phyloP scores from a whole-genome alignment of 306 rosid species.

The Lupinus albus region DNA sequence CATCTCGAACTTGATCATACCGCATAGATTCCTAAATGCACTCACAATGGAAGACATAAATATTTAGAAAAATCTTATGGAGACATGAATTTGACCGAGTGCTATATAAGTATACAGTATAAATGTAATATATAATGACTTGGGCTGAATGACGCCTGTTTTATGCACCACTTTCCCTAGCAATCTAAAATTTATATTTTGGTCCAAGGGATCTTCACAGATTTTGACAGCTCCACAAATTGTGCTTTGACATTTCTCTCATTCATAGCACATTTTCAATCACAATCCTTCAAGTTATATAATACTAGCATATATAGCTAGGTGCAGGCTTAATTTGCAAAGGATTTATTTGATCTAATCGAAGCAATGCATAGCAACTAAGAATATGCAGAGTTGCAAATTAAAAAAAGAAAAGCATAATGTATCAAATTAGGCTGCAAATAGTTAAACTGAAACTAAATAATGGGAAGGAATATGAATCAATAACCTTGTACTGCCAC shows the following conservation, averaged over 20 bases:
- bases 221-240: slow-evolving; percentile 11
- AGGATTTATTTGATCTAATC: slow-evolving; percentile 27
- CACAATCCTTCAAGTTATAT: slow-evolving; percentile 3
- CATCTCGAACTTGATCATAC: slow-evolving; percentile 87
- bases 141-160: slow-evolving; percentile 21
- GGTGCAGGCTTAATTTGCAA: slow-evolving; percentile 16
- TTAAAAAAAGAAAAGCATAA: slow-evolving; percentile 4
- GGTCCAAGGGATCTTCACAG: slow-evolving; percentile 20
- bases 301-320: slow-evolving; percentile 12
- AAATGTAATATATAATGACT: slow-evolving; percentile 11
- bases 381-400: slow-evolving; percentile 6
- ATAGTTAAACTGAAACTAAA: slow-evolving; percentile 33
- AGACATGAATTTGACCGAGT: slow-evolving; percentile 23
- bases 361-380: neutral
- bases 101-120: neutral
- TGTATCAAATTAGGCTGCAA: slow-evolving; percentile 4
- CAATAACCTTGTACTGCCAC: slow-evolving; percentile 87
- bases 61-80: slow-evolving; percentile 26
- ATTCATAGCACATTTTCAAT: slow-evolving; percentile 31
- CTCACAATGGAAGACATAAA: slow-evolving; percentile 14
- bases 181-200: neutral
- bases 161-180: slow-evolving; percentile 15
- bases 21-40: slow-evolving; percentile 72
- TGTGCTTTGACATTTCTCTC: slow-evolving; percentile 19
- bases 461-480: slow-evolving; percentile 38